Evolutionary conservation across 306 rosid genomes (phyloP), one percentile per base, ranked within the genome.

Genomic region (Pachyrhizus erosus): DNA sequence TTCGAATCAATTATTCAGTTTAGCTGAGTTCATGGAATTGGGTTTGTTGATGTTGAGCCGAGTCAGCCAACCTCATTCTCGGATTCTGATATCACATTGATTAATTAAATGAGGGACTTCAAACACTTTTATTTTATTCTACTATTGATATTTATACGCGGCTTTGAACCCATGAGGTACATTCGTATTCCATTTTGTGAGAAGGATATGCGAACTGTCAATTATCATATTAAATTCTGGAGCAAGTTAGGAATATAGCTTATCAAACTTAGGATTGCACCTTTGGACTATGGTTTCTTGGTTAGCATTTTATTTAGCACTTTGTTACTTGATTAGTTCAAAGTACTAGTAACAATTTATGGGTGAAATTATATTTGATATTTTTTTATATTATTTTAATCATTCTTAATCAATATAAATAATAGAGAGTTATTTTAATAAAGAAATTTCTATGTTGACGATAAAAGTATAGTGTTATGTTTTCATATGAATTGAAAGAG

Each of bases 231-330:
- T 11, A 33, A 60, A 14, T 34, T 18, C 26, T 3, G 37, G 14
- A 11, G 20, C 34, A 26, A 64, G 39, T 71, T 31, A 71, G 73
- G 26, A 70, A 29, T 80, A 33, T 74, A 18, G 66, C 40, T 45
- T 31, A 58, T 75, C 72, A 55, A 79, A 52, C 76, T 6, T 79
- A 1, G 31, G 77, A 46, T 0, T 54, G 70, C 55, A 9, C n/a
- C 29, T 46, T 37, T 26, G 60, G 61, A 58, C 21, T 31, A 54
- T 80, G 75, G 34, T 46, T 49, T 4, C 39, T 1, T 12, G 6
- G 42, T 42, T 34, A n/a, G 14, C 18, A 84, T 57, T 57, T 45
- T 54, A 5, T 64, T 34, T 76, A 31, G 31, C 33, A 21, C 54
- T 1, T 45, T 12, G 7, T 72, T 64, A 54, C 61, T 71, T 75